These are phyloP conservation scores for Hericium coralloides DNA, from an alignment of 768 basidiomycete species.

Conservation along the genomic window DNA sequence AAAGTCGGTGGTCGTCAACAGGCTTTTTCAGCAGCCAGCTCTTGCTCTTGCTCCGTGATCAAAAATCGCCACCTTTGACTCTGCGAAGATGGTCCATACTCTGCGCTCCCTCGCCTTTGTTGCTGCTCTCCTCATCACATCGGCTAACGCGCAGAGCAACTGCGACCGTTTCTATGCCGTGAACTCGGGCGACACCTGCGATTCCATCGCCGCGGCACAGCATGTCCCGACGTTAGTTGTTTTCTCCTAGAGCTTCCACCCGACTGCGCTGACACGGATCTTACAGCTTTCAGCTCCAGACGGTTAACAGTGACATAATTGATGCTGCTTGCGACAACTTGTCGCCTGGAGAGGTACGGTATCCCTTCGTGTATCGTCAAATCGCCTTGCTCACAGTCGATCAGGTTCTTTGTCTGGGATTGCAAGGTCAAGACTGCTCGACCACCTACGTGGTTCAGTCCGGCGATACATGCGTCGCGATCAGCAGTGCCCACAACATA, in stretches of 20 bases:
- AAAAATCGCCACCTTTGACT: neutral
- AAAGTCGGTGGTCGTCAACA: neutral
- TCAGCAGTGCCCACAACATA: conserved; percentile 32
- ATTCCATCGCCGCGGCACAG: conserved; percentile 51
- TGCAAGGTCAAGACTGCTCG: conserved; percentile 49
- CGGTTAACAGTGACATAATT: conserved; percentile 37
- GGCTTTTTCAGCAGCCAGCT: neutral
- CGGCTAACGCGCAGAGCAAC: neutral
- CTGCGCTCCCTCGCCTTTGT: neutral
- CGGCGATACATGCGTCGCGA: conserved; percentile 50
- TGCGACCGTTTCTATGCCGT: conserved; percentile 60
- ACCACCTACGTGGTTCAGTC: conserved; percentile 46
- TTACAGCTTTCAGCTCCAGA: conserved; percentile 64
- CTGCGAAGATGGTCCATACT: neutral
- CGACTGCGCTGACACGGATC: neutral
- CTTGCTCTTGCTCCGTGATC: neutral
- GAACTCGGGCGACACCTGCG: conserved; percentile 51
- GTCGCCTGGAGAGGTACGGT: conserved; percentile 22
- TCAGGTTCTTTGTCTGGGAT: conserved; percentile 51
- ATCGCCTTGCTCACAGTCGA: neutral
- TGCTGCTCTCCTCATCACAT: neutral
- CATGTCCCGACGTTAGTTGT: conserved; percentile 53
- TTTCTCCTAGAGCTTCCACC: neutral
- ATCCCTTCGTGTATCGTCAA: no score
- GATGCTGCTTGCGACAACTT: conserved; percentile 61